These are phyloP conservation scores for Pseudopyrenochaeta lycopersici DNA, from an alignment of 2,329 filamentous ascomycete genomes.

Conservation along the genomic window DNA sequence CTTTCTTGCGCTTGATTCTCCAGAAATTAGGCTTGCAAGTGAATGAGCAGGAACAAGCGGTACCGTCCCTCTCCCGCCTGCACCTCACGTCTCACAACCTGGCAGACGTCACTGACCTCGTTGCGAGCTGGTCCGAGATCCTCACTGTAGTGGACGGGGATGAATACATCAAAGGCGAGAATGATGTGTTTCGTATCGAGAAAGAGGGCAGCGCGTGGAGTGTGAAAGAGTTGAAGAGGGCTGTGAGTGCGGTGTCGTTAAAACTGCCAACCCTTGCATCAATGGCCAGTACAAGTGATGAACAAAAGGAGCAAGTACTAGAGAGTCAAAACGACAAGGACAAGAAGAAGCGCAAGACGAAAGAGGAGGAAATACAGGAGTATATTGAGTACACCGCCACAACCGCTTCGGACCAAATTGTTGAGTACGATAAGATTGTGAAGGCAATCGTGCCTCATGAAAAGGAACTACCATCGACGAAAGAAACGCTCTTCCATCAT, in stretches of 20 bases:
- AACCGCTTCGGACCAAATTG: slow-evolving; percentile 64
- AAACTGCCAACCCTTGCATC: slow-evolving; percentile 32
- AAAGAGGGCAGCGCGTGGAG: slow-evolving; percentile 63
- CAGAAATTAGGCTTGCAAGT: slow-evolving; percentile 83
- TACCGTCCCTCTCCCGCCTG: slow-evolving; percentile 82
- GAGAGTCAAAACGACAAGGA: slow-evolving; percentile 34
- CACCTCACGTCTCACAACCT: slow-evolving; percentile 79
- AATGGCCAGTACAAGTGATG: slow-evolving; percentile 33
- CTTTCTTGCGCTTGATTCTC: slow-evolving; percentile 83
- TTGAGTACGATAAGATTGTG: slow-evolving; percentile 77
- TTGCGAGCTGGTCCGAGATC: slow-evolving; percentile 72
- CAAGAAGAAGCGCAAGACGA: slow-evolving; percentile 32
- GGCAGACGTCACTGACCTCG: slow-evolving; percentile 71
- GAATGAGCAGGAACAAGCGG: slow-evolving; percentile 71
- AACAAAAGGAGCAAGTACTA: not conserved
- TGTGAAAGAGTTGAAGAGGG: slow-evolving; percentile 42
- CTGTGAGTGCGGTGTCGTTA: slow-evolving; percentile 41
- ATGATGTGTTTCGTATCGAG: slow-evolving; percentile 83
- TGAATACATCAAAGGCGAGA: slow-evolving; percentile 79
- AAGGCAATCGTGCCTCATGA: slow-evolving; percentile 82
- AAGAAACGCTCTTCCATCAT: slow-evolving; percentile 89
- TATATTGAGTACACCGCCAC: slow-evolving; percentile 37
- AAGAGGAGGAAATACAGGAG: slow-evolving; percentile 40
- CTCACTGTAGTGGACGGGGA: slow-evolving; percentile 71
- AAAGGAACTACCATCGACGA: slow-evolving; percentile 69